Evolutionary conservation across 768 basidiomycete species (phyloP).

Genomic region (Mycena indigotica): DNA sequence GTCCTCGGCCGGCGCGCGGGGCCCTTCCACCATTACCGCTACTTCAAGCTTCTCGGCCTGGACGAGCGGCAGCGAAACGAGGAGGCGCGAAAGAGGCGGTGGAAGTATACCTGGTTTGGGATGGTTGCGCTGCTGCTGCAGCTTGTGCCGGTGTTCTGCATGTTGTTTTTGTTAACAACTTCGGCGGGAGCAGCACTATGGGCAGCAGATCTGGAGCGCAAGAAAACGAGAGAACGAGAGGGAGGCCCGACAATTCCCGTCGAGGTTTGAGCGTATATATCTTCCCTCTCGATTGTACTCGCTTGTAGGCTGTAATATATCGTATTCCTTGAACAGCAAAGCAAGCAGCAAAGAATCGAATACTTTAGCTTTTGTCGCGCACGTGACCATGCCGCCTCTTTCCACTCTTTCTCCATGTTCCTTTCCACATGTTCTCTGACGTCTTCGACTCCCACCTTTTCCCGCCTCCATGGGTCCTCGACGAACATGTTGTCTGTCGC

Average conservation of each 20-base stretch:
- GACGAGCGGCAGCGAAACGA: not conserved
- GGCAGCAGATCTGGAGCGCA: constrained; percentile 17
- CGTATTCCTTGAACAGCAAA: not conserved
- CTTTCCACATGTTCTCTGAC: not conserved
- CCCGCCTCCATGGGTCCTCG: not conserved
- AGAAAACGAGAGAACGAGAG: constrained; percentile 11
- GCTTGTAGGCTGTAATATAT: not conserved
- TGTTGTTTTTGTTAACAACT: constrained; percentile 21
- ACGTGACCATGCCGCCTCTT: not conserved
- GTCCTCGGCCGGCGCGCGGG: constrained; percentile 20
- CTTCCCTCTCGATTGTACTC: not conserved
- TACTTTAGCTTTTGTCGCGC: not conserved
- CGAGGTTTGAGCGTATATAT: not conserved
- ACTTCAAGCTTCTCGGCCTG: constrained; percentile 21
- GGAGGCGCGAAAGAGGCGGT: constrained; percentile 10
- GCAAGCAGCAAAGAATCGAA: not conserved
- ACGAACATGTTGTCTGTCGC: not conserved
- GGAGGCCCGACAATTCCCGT: not conserved
- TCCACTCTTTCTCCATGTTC: not conserved
- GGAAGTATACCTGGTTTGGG: constrained; percentile 25
- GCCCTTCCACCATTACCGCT: constrained; percentile 22
- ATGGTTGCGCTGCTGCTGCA: constrained; percentile 20
- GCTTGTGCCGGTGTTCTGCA: constrained; percentile 13
- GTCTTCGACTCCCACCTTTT: not conserved
- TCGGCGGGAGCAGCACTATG: constrained; percentile 20